Base-by-base conservation (phyloP, 2,329 filamentous ascomycete genomes). In the Trichoderma polysporum region DNA sequence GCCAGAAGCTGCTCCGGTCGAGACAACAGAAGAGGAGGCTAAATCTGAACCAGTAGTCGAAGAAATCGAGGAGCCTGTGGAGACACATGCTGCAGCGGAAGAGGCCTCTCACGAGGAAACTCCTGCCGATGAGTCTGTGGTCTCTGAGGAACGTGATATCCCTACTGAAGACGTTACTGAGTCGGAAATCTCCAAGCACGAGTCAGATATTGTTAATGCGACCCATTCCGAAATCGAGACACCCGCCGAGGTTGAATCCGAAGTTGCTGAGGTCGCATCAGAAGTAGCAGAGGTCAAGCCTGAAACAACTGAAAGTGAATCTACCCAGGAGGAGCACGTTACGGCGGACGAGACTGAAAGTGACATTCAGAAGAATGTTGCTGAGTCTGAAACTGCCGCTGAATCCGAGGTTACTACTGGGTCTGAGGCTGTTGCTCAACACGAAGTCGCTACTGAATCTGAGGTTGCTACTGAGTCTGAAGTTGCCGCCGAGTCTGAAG, bases 221-320 rank as follows among this genome's bases (percentile, higher is more conserved):
- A 60, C 63, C 49, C 68, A 69, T 57, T 66, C 68, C 60, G 70
- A 65, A 33, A 22, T 50, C 7, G 52, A 65, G 19, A 13, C 39
- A 15, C 47, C 50, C 17, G 54, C 50, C 37, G 37, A 64, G 35
- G 27, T 19, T 12, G 25, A 50, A 19, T 22, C 53, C 4, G 53
- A 66, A 29, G 52, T 52, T 31, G 45, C 31, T 29, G 66, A 72
- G 45, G 67, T 69, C 35, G 68, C 69, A 27, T 63, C 59, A 13
- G 71, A 74, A 53, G 39, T 67, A 41, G 52, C 68, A 45, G 66
- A 71, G 33, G 69, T 72, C 9, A 59, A 67, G 33, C 27, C 56
- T 25, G 66, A 68, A 31, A 41, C 59, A 12, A 27, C 58, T 33
- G 50, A 59, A n/a, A 57, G 50, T 7, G 61, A 63, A 25, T 33